Evolutionary conservation across 2,329 filamentous ascomycete genomes (phyloP).

Genomic region (Fusarium phyllophilum): DNA sequence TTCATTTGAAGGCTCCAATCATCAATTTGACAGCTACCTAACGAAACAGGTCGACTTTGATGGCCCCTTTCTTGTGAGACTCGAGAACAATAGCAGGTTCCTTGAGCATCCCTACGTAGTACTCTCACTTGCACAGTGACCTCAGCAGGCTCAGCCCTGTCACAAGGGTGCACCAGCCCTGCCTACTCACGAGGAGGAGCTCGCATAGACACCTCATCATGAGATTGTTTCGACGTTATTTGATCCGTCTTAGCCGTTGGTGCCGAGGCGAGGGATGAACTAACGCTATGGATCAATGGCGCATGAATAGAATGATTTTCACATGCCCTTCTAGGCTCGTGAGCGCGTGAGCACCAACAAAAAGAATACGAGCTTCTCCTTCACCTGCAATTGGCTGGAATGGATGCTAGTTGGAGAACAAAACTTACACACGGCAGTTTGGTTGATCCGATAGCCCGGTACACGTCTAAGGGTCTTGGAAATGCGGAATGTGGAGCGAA

Average conservation of each 20-base stretch:
- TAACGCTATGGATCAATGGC: conserved; percentile 4
- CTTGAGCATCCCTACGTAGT: neutral
- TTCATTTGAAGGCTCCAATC: conserved; percentile 18
- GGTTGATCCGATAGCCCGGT: conserved; percentile 28
- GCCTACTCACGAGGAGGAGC: neutral
- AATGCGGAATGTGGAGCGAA: conserved; percentile 31
- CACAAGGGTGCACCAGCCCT: neutral
- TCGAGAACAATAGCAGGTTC: neutral
- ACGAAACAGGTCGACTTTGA: conserved; percentile 8
- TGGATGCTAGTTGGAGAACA: neutral
- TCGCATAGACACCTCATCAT: conserved; percentile 12
- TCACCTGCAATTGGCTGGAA: conserved; percentile 1
- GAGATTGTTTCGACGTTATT: conserved; percentile 8
- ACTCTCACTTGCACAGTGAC: neutral
- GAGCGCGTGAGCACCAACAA: conserved; percentile 32
- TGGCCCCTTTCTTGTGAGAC: conserved; percentile 17
- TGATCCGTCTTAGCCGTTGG: conserved; percentile 34
- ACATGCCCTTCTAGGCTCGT: conserved; percentile 32
- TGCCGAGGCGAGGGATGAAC: conserved; percentile 27
- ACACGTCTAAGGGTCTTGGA: neutral
- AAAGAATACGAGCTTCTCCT: conserved; percentile 30
- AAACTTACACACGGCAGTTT: conserved; percentile 7
- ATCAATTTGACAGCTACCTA: conserved; percentile 25
- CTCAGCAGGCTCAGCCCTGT: neutral
- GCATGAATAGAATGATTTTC: conserved; percentile 16